Conservation (phyloP, 148 eudicot species). For the Oxyria digyna region DNA sequence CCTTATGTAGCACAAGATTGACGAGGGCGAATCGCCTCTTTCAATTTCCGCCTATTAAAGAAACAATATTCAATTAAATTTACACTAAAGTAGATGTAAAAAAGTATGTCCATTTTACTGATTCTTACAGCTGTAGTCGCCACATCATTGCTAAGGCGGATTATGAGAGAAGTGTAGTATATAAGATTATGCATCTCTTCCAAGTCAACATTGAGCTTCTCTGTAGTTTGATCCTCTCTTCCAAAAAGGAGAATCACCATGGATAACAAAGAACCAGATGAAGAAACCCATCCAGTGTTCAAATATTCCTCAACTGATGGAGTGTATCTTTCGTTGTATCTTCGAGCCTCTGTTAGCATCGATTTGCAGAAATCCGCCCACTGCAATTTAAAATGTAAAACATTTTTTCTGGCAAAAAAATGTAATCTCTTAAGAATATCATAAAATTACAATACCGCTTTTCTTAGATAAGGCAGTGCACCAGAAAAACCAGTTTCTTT, state of each 20-base stretch:
- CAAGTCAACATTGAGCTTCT: neutral
- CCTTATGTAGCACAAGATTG: constrained; percentile 38
- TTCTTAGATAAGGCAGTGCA: constrained; percentile 17
- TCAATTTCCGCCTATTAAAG: constrained; percentile 28
- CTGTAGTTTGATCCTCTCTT: constrained; percentile 2
- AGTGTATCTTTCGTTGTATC: constrained; percentile 19
- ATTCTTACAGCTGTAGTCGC: constrained; percentile 31
- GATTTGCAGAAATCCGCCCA: constrained; percentile 47
- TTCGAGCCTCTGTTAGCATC: constrained; percentile 31
- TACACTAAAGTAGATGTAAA: too few species aligned
- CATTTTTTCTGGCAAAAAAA: too few species aligned
- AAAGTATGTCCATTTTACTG: too few species aligned
- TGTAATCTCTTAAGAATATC: too few species aligned
- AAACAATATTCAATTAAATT: neutral
- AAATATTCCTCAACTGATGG: constrained; percentile 32
- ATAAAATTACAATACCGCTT: constrained; percentile 16
- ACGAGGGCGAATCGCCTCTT: constrained; percentile 44
- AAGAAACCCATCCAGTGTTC: constrained; percentile 28
- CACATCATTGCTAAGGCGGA: constrained; percentile 43
- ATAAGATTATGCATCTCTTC: constrained; percentile 16
- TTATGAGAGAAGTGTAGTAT: constrained; percentile 23
- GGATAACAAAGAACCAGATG: constrained; percentile 35
- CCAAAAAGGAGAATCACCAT: constrained; percentile 17
- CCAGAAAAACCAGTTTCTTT: constrained; percentile 24
- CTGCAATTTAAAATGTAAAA: constrained; percentile 8